Percentiles rank a stretch among this genome's conserved stretches.
These are phyloP conservation scores for Auriscalpium orientale DNA, from an alignment of 768 basidiomycete genomes.

Conservation along the genomic window DNA sequence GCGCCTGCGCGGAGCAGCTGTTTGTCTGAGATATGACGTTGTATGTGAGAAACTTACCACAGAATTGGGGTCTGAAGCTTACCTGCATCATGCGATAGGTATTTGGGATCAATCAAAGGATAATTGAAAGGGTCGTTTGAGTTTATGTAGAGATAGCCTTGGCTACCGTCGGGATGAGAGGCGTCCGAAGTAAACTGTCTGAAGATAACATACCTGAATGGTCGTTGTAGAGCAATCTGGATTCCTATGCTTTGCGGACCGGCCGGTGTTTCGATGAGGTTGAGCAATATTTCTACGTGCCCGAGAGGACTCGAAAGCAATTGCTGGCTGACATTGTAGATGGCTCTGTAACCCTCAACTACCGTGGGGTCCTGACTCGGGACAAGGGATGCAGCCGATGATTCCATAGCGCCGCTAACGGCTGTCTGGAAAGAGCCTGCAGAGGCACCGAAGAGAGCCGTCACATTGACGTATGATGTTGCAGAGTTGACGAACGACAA, in stretches of 20 bases:
- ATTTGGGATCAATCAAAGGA: constrained; percentile 59
- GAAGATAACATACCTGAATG: constrained; percentile 35
- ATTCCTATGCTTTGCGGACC: constrained; percentile 39
- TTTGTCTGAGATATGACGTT: constrained; percentile 28
- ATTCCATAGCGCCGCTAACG: constrained; percentile 25
- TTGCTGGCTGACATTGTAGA: constrained; percentile 39
- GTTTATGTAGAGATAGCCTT: constrained; percentile 58
- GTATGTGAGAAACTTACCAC: background rate
- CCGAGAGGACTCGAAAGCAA: constrained; percentile 36
- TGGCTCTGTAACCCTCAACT: constrained; percentile 46
- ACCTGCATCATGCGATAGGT: constrained; percentile 51
- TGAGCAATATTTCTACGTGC: constrained; percentile 49
- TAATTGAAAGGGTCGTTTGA: constrained; percentile 50
- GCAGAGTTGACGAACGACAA: constrained; percentile 58
- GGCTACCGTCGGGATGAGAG: constrained; percentile 22
- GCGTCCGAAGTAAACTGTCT: background rate
- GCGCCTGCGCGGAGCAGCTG: constrained; percentile 49
- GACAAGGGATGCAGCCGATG: constrained; percentile 31
- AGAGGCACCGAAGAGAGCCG: constrained; percentile 33
- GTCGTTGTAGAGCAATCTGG: constrained; percentile 62
- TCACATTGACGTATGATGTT: constrained; percentile 50
- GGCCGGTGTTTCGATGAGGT: constrained; percentile 31
- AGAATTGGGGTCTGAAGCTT: constrained; percentile 1
- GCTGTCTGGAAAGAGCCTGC: constrained; percentile 27
- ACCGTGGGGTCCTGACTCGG: constrained; percentile 38